Conservation (phyloP, 257 asterid genomes). For the Eustoma russellianum region DNA sequence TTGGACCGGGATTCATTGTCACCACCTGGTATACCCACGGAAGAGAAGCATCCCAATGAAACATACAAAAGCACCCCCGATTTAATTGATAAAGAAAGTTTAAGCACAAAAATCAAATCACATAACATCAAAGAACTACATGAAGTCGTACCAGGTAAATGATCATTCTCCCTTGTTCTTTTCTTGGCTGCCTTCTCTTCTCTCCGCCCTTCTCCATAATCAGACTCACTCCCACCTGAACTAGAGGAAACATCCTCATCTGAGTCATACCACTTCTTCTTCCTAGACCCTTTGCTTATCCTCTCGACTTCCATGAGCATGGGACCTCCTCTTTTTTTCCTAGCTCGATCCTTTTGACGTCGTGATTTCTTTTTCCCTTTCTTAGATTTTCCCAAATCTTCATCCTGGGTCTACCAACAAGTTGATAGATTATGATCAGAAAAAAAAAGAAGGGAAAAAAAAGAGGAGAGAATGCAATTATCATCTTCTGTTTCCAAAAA, state of each 20-base stretch:
- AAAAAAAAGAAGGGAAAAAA: not conserved
- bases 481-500: not conserved
- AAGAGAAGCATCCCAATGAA: not conserved
- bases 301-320: conserved; percentile 32
- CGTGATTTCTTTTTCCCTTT: conserved; percentile 38
- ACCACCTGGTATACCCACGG: conserved; percentile 21
- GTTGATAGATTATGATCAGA: not conserved
- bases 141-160: conserved; percentile 20
- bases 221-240: conserved; percentile 27
- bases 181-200: conserved; percentile 18
- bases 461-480: not conserved
- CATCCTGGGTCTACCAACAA: conserved; percentile 36
- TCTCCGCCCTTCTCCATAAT: conserved; percentile 15
- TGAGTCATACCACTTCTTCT: conserved; percentile 83
- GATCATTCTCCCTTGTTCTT: conserved; percentile 9
- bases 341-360: conserved; percentile 30
- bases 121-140: not conserved
- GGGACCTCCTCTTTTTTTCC: conserved; percentile 34
- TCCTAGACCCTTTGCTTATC: conserved; percentile 46
- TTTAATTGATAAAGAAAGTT: not conserved
- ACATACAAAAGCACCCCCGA: not conserved
- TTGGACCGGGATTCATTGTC: conserved; percentile 30
- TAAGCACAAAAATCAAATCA: not conserved
- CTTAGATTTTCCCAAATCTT: conserved; percentile 20
- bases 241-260: conserved; percentile 53